Evolutionary conservation across 2,329 filamentous ascomycete species (phyloP), one percentile per base, ranked within the genome.

Genomic region (Diaporthe vexans): DNA sequence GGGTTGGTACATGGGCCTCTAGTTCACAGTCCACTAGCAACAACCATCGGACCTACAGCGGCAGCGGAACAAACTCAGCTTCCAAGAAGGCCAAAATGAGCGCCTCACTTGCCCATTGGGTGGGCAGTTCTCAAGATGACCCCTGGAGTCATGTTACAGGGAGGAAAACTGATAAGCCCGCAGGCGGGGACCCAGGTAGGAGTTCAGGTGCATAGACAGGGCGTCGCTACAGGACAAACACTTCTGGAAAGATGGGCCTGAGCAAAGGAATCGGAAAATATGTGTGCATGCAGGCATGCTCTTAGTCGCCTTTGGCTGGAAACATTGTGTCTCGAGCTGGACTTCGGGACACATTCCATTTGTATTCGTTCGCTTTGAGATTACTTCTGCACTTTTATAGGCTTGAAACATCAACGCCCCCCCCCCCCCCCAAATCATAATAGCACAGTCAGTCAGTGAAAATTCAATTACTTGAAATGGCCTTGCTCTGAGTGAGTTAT

Each of bases 101-200:
- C 33, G 63, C 48, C 15, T 51, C 63, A 8, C 33, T 67, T n/a
- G 10, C 10, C 21, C 43, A n/a, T 13, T 67, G 63, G 63, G 46
- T 67, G 10, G 33, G 37, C 2, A 52, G 37, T 26, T 11, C 63
- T 40, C 63, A 52, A 35, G 46, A 67, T 24, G 63, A 67, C 21
- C 63, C 63, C 21, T 67, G 63, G 63, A 67, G 33, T 33, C 63
- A 52, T 26, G 46, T 51, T 13, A 17, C 13, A 33, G 46, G 29
- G 15, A 13, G 46, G 13, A 35, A 11, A 19, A 7, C 21, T 51
- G 21, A n/a, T 6, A 37, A 67, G 63, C 21, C 29, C 46, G 21
- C 46, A 40, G 63, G 46, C 63, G 46, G 63, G 5, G 21, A 48
- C 6, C 21, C 4, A 9, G n/a, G 21, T 2, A 67, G 26, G 9